Evolutionary conservation across 2,329 filamentous ascomycete genomes (phyloP), one percentile per base, ranked within the genome.

Genomic region (Penicillium psychrosexuale): DNA sequence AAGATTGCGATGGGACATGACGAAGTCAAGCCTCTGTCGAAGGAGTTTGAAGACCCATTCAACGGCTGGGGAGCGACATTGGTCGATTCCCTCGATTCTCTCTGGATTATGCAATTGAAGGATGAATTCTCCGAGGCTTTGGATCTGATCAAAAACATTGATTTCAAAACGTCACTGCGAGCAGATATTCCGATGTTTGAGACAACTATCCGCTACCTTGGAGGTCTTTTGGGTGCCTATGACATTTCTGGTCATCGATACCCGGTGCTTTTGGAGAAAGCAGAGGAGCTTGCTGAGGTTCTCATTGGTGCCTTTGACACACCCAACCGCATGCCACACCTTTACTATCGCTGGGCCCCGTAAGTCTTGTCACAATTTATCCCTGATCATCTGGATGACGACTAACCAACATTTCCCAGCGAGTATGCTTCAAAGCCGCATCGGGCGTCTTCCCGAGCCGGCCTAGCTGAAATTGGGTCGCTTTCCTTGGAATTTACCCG

Each of bases 31-130:
- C 94, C 94, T 2, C 78, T 93, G 9, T 82, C 84, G 30, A 86
- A 86, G 48, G 77, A 75, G 13, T 84, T 79, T 60, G 83, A 84
- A 17, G 89, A 97, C 68, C 90, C 91, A 0, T 97, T 97, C 72
- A 93, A 91, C 68, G 90, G 89, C 47, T 96, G 91, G 91, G 89
- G 89, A 17, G 91, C 91, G 15, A 95, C 91, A 0, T 71, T 96
- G 57, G 89, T 96, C 5, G 91, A 96, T 75, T 79, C 84, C 1
- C 76, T 93, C 48, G 91, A 96, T 68, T 92, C 90, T 0, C 78
- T 96, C 3, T 95, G 89, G 88, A 92, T 96, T 63, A 91, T 93
- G 82, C 90, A 84, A 27, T 67, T 95, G 69, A 82, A 83, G 64
- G 80, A 88, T 0, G 90, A 95, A 64, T 96, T 96, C 65, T 84